Evolutionary conservation across 2,329 filamentous ascomycete genomes (phyloP).

Genomic region (Exophiala viscosa): DNA sequence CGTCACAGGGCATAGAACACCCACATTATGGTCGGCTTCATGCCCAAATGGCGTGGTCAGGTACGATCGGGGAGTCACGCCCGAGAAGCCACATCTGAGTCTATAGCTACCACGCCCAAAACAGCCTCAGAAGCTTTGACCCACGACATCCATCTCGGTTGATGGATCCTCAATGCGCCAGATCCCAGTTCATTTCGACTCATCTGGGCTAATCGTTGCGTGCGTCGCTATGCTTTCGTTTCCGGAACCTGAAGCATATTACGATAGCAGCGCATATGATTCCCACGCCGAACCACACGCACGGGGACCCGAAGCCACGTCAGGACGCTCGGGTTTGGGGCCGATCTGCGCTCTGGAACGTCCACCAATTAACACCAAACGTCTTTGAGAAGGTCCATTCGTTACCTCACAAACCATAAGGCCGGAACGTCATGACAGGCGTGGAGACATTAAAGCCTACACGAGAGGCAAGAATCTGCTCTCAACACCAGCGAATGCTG

Average conservation of each 20-base stretch:
- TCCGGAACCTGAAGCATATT: not conserved
- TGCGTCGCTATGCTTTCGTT: not conserved
- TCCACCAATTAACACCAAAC: conserved; percentile 1
- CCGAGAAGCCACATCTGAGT: conserved; percentile 5
- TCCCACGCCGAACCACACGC: conserved; percentile 7
- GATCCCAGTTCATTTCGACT: not conserved
- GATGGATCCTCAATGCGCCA: too few species aligned
- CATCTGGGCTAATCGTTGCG: not conserved
- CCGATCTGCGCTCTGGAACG: conserved; percentile 14
- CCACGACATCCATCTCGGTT: too few species aligned
- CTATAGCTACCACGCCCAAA: conserved; percentile 9
- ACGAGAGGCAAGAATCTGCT: too few species aligned
- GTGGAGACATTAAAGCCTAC: too few species aligned
- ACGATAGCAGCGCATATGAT: conserved; percentile 3
- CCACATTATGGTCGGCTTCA: too few species aligned
- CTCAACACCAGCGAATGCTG: too few species aligned
- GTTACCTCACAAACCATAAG: not conserved
- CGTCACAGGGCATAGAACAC: too few species aligned
- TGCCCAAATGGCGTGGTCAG: not conserved
- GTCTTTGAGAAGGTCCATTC: not conserved
- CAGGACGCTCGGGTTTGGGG: conserved; percentile 4
- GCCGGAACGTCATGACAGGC: not conserved
- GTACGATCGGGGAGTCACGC: not conserved
- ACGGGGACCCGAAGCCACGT: conserved; percentile 6
- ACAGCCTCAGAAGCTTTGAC: not conserved